phyloP scores from a whole-genome alignment of 2,329 filamentous ascomycete genomes.

The Botrytis fragariae region DNA sequence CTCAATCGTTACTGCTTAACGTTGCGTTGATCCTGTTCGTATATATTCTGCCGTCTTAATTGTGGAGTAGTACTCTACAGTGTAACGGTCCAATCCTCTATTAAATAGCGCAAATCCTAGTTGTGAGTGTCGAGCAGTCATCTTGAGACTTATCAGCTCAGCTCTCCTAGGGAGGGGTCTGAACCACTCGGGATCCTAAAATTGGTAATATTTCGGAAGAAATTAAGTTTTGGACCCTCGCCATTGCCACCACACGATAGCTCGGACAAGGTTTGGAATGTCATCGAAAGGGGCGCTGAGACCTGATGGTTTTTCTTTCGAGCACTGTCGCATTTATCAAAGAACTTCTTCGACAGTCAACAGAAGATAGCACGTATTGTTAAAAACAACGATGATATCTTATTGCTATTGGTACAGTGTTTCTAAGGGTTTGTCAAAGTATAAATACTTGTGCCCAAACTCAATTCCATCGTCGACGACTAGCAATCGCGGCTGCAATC shows the following conservation, averaged over 20 bases:
- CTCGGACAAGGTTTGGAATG: background rate
- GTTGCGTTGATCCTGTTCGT: background rate
- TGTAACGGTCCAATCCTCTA: background rate
- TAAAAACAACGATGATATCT: background rate
- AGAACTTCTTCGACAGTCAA: background rate
- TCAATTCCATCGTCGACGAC: background rate
- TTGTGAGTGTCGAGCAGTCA: background rate
- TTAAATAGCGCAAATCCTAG: slow-evolving; percentile 7
- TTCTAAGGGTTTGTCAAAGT: background rate
- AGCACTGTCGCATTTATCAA: background rate
- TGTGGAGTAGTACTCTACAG: background rate
- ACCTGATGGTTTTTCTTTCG: background rate
- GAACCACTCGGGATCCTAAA: background rate
- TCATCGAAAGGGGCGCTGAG: background rate
- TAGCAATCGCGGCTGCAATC: background rate
- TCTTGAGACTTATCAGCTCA: background rate
- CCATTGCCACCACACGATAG: background rate
- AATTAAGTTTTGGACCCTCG: background rate
- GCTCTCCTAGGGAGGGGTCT: background rate
- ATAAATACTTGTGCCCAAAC: background rate
- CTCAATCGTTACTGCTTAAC: background rate
- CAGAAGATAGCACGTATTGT: background rate
- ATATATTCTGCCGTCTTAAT: background rate
- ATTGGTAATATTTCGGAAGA: background rate
- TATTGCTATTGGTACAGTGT: too few species aligned